Conservation (phyloP, 1,284 basidiomycete species). For the Melanopsichium pennsylvanicum region DNA sequence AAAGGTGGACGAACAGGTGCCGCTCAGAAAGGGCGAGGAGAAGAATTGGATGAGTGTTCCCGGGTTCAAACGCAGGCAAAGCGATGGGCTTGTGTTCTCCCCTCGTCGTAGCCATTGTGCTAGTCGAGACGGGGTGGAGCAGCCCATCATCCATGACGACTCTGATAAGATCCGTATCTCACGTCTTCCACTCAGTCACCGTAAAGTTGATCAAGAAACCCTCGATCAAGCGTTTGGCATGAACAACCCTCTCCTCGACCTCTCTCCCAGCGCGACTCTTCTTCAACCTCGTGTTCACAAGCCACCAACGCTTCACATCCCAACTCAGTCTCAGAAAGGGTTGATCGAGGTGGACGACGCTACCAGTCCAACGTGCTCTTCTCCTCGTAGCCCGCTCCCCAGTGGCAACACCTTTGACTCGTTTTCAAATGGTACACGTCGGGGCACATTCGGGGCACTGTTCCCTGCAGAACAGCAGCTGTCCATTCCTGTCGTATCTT, state of each 20-base stretch:
- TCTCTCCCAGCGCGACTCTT: background rate
- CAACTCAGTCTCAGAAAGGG: background rate
- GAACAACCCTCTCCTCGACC: conserved; percentile 2
- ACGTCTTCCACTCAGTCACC: conserved; percentile 13
- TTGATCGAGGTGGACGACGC: background rate
- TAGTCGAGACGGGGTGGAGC: background rate
- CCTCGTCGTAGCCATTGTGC: background rate
- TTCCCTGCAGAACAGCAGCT: background rate
- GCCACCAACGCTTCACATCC: conserved; percentile 10
- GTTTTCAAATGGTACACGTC: background rate
- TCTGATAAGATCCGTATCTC: conserved; percentile 11
- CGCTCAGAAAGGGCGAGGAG: background rate
- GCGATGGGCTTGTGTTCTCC: background rate
- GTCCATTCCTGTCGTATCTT: too few species aligned
- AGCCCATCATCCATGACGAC: background rate
- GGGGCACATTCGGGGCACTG: conserved; percentile 17
- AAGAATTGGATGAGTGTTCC: background rate
- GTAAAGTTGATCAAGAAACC: conserved; percentile 2
- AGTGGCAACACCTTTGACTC: background rate
- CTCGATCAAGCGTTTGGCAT: conserved; percentile 20
- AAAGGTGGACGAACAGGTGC: conserved; percentile 8
- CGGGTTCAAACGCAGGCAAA: conserved; percentile 15
- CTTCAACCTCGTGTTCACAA: background rate
- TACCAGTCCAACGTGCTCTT: background rate
- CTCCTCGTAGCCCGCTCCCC: background rate